Conservation (phyloP, 2,329 filamentous ascomycete genomes). For the Cyphellophora europaea region DNA sequence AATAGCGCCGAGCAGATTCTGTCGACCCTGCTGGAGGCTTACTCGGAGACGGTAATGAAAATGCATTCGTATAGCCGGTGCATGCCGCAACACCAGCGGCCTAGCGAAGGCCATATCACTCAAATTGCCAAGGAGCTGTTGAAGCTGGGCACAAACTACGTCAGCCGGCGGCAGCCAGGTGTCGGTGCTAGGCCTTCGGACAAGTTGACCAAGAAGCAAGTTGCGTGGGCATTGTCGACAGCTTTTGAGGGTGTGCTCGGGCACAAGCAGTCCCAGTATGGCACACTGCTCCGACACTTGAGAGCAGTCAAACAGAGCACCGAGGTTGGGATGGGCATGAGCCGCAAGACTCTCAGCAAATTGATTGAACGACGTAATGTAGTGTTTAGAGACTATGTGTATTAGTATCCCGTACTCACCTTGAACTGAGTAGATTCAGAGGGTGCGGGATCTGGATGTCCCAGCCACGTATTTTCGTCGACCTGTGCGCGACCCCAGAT, state of each 20-base stretch:
- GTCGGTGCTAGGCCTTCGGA: too few species aligned
- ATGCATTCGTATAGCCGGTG: constrained; percentile 52
- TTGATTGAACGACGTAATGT: constrained; percentile 8
- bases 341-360: constrained; percentile 3
- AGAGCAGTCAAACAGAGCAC: constrained; percentile 27
- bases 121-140: constrained; percentile 57
- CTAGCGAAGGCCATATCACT: constrained; percentile 51
- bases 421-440: too few species aligned
- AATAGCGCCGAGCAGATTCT: constrained; percentile 64
- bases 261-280: constrained; percentile 63
- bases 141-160: not conserved
- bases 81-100: constrained; percentile 49
- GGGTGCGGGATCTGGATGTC: too few species aligned
- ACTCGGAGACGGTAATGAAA: constrained; percentile 70
- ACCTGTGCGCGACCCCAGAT: too few species aligned
- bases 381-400: constrained; percentile 15
- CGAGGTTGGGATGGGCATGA: constrained; percentile 11
- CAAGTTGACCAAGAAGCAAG: constrained; percentile 50
- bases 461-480: too few species aligned
- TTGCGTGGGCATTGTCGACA: constrained; percentile 54
- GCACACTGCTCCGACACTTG: constrained; percentile 59
- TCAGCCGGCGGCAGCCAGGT: constrained; percentile 48
- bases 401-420: constrained; percentile 11
- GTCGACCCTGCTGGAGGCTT: constrained; percentile 64
- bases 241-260: constrained; percentile 62